Evolutionary conservation across 495 filamentous ascomycete species (phyloP).

Genomic region (Chlorociboria aeruginascens): DNA sequence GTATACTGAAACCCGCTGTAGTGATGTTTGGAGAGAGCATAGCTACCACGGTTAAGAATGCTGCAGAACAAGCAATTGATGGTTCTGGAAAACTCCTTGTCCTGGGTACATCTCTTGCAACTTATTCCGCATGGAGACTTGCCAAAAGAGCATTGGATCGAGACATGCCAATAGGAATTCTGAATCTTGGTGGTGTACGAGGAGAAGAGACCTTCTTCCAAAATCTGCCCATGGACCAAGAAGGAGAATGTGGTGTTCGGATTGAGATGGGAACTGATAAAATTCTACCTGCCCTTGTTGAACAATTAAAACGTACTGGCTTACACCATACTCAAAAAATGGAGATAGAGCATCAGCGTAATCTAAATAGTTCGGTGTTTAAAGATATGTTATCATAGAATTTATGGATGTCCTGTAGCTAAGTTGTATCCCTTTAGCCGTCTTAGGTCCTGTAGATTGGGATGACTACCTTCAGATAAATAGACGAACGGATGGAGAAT

Average conservation of each 20-base stretch:
- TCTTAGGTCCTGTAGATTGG: no score
- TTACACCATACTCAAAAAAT: conserved; percentile 6
- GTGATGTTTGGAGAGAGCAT: conserved; percentile 96
- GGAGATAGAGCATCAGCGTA: neutral
- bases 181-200: conserved; percentile 75
- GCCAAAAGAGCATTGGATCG: conserved; percentile 70
- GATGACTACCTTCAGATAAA: no score
- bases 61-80: conserved; percentile 73
- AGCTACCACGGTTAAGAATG: conserved; percentile 45
- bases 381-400: conserved; percentile 39
- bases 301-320: conserved; percentile 19
- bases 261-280: conserved; percentile 41
- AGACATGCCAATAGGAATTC: conserved; percentile 73
- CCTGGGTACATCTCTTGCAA: conserved; percentile 80
- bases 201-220: conserved; percentile 63
- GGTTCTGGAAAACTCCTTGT: conserved; percentile 62
- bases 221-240: conserved; percentile 31
- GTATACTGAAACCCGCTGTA: conserved; percentile 82
- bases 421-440: no score
- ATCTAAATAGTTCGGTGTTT: conserved; percentile 25
- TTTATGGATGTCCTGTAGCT: neutral
- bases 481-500: no score
- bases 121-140: conserved; percentile 87
- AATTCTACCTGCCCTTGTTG: conserved; percentile 40
- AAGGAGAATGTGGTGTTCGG: conserved; percentile 35